Evolutionary conservation across 2,329 filamentous ascomycete genomes (phyloP).

Genomic region (Ophiostoma piceae): DNA sequence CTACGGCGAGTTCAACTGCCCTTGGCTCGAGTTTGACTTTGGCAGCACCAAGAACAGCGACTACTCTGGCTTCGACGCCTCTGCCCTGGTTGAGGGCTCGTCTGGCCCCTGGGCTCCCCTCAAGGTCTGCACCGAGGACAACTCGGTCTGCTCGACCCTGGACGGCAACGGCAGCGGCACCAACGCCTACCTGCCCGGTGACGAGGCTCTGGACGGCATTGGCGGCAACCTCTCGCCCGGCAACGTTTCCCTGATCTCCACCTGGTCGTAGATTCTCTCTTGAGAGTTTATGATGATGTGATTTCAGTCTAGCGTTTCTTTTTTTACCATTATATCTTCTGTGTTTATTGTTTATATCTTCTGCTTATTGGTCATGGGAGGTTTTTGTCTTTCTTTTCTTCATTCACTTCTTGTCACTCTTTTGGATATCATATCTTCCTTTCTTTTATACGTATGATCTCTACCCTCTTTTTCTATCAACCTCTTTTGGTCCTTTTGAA

Average conservation of each 20-base stretch:
- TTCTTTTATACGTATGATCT: constrained; percentile 14
- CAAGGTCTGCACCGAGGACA: constrained; percentile 38
- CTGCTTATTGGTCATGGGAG: constrained; percentile 1
- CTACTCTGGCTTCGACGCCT: constrained; percentile 50
- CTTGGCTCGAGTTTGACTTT: constrained; percentile 50
- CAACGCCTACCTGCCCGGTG: constrained; percentile 37
- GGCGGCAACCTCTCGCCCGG: constrained; percentile 35
- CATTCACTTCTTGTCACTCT: constrained; percentile 13
- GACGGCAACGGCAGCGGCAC: constrained; percentile 30
- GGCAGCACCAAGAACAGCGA: constrained; percentile 42
- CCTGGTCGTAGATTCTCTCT: constrained; percentile 22
- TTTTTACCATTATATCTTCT: background rate
- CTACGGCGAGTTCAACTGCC: constrained; percentile 40
- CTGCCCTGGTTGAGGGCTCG: constrained; percentile 42
- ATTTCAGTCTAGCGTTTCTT: constrained; percentile 10
- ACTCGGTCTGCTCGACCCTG: constrained; percentile 34
- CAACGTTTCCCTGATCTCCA: constrained; percentile 25
- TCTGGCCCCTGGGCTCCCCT: constrained; percentile 37
- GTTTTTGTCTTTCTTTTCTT: background rate
- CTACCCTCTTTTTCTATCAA: background rate
- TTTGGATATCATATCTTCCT: constrained; percentile 14
- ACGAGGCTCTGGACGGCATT: constrained; percentile 35
- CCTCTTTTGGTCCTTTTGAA: background rate
- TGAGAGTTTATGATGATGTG: constrained; percentile 4
- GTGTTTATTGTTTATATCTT: background rate